Base-by-base conservation (phyloP, 1,139 yeast species). In the Ogataea hybrid region DNA sequence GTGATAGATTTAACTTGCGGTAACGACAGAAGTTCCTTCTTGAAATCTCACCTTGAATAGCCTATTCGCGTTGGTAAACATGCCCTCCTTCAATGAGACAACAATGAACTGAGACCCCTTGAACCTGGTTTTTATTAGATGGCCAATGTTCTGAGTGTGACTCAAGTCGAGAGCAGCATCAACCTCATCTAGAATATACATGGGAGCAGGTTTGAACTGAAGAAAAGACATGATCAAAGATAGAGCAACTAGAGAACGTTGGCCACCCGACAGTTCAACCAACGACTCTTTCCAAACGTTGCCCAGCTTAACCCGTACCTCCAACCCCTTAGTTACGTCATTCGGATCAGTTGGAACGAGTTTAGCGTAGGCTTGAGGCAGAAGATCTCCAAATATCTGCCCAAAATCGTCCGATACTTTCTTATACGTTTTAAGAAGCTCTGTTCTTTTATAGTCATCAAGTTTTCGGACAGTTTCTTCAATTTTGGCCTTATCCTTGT, bases 101-200 rank as follows among this genome's bases (percentile, higher is more conserved):
- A 94, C 95, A 52, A 94, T 90, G 59, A 94, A 94, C 61, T 94
- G 99, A 2, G 97, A 84, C 0, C 96, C 97, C 61, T 86, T 84
- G 65, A 94, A 94, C 54, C 96, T 71, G 0, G 97, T 90, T 66
- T 90, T 92, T 63, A 94, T 92, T 59, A 94, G 71, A 59, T 89
- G 96, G 5, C 99, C 99, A 57, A 94, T 92, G 58, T 92, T 92
- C 63, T 94, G 97, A 1, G 99, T 94, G 62, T 94, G 99, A 42
- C 95, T 87, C 50, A 90, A 75, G 70, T 94, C 99, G 51, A 94
- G 74, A 1, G 99, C 99, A 2, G 99, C 98, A 66, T 92, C 98
- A 28, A 92, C 97, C 65, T 92, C 98, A 65, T 92, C 98, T 45
- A 92, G 70, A 55, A 92, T 90, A 61, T 92, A 92, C 96, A 92